Evolutionary conservation across 73 alveolate genomes (phyloP).

Genomic region (Blepharisma japonicum): DNA sequence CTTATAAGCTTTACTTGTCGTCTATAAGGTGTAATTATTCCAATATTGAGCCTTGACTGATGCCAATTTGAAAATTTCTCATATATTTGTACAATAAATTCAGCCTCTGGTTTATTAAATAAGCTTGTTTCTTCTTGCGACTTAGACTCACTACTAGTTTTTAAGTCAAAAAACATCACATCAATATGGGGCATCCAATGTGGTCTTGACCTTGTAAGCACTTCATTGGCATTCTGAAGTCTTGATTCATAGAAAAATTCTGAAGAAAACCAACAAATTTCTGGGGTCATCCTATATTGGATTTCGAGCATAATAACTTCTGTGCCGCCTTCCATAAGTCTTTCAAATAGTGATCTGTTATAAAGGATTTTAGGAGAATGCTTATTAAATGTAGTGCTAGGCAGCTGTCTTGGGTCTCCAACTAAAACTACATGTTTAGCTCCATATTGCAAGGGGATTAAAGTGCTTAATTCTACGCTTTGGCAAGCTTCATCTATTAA

Average conservation of each 20-base stretch:
- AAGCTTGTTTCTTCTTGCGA: not conserved
- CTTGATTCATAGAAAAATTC: not conserved
- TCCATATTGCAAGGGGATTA: constrained; percentile 62
- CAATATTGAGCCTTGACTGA: constrained; percentile 26
- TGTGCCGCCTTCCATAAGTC: constrained; percentile 59
- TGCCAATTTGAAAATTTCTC: not conserved
- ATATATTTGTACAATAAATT: not conserved
- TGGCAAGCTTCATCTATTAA: constrained; percentile 78
- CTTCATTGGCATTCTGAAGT: not conserved
- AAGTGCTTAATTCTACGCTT: constrained; percentile 53
- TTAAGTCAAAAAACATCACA: not conserved
- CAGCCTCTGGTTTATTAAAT: constrained; percentile 8
- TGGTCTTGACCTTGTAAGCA: not conserved
- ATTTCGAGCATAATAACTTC: constrained; percentile 78
- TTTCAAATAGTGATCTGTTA: constrained; percentile 54
- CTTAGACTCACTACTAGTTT: not conserved
- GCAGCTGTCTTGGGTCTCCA: constrained; percentile 73
- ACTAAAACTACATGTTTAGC: constrained; percentile 55
- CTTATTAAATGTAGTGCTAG: constrained; percentile 58
- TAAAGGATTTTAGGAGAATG: constrained; percentile 45
- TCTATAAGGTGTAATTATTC: constrained; percentile 57
- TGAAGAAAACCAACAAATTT: constrained; percentile 8
- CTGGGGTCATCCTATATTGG: constrained; percentile 92
- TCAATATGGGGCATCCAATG: not conserved
- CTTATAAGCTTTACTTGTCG: constrained; percentile 45